Evolutionary conservation across 2,329 filamentous ascomycete species (phyloP).

Genomic region (Aspergillus phoenicis): DNA sequence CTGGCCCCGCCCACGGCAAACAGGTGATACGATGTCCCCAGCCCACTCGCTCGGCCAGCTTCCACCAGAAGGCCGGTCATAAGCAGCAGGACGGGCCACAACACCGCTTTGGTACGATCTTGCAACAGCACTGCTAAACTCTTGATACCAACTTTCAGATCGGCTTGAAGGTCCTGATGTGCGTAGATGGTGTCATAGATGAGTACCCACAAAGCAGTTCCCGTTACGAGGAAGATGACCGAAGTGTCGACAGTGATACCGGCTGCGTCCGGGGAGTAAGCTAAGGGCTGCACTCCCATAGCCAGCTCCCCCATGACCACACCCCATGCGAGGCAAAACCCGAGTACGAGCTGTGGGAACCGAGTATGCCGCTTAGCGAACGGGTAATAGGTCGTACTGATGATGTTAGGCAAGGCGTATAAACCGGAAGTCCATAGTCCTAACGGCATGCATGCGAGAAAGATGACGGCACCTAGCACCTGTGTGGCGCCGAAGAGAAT

Average conservation of each 20-base stretch:
- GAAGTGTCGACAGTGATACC: background rate
- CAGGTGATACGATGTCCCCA: background rate
- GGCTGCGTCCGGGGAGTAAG: background rate
- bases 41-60: background rate
- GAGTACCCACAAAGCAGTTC: conserved; percentile 16
- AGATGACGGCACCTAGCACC: conserved; percentile 13
- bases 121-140: conserved; percentile 30
- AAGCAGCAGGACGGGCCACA: background rate
- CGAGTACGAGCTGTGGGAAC: conserved; percentile 82
- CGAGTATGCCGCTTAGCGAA: conserved; percentile 83
- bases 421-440: background rate
- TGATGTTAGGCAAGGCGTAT: conserved; percentile 10
- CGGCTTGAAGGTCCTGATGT: conserved; percentile 39
- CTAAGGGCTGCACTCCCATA: background rate
- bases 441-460: background rate
- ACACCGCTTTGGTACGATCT: background rate
- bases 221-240: conserved; percentile 7
- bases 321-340: conserved; percentile 86
- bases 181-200: conserved; percentile 44
- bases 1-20: background rate
- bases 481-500: conserved; percentile 74
- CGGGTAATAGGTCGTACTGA: conserved; percentile 58
- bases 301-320: conserved; percentile 44
- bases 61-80: background rate
- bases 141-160: conserved; percentile 40